Percentiles rank a stretch among this genome's conserved stretches.
Evolutionary conservation across 768 basidiomycete species (phyloP).

Genomic region (Lentinus brumalis): DNA sequence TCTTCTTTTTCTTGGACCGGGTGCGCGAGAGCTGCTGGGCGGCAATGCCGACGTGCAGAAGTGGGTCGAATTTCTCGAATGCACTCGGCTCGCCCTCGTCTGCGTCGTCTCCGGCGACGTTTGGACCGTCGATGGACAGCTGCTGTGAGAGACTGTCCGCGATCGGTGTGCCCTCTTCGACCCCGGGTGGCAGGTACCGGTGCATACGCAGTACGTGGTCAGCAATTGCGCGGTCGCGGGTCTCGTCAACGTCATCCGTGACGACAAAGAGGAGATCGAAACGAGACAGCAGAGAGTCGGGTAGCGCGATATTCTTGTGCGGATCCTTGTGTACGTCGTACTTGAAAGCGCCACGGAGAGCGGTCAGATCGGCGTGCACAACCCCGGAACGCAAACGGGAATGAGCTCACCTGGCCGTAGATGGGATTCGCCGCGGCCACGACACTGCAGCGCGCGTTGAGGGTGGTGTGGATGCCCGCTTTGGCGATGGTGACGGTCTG

Average conservation of each 20-base stretch:
- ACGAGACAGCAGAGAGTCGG: conserved; percentile 96
- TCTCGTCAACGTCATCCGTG: conserved; percentile 96
- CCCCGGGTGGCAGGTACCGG: conserved; percentile 92
- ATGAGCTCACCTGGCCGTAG: conserved; percentile 79
- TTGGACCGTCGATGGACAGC: conserved; percentile 83
- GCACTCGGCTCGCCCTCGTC: conserved; percentile 74
- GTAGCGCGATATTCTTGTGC: conserved; percentile 97
- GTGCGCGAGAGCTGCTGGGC: conserved; percentile 45
- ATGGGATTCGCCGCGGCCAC: conserved; percentile 99
- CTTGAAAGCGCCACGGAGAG: conserved; percentile 41
- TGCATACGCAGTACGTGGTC: conserved; percentile 98
- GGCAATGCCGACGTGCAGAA: conserved; percentile 84
- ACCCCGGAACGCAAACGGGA: background rate
- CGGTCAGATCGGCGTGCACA: conserved; percentile 14
- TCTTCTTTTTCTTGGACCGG: conserved; percentile 59
- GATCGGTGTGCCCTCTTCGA: conserved; percentile 93
- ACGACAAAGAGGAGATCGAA: conserved; percentile 98
- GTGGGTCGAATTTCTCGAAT: conserved; percentile 95
- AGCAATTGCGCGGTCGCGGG: conserved; percentile 89
- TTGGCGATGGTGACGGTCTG: conserved; percentile 99
- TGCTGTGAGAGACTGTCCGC: conserved; percentile 88
- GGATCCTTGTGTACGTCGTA: conserved; percentile 99
- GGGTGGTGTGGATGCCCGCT: conserved; percentile 96
- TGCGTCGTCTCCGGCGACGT: conserved; percentile 40
- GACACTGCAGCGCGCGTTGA: conserved; percentile 97